Percentiles rank a stretch among this genome's conserved stretches.
Conservation (phyloP, 495 filamentous ascomycete species). For the Aspergillus taichungensis region DNA sequence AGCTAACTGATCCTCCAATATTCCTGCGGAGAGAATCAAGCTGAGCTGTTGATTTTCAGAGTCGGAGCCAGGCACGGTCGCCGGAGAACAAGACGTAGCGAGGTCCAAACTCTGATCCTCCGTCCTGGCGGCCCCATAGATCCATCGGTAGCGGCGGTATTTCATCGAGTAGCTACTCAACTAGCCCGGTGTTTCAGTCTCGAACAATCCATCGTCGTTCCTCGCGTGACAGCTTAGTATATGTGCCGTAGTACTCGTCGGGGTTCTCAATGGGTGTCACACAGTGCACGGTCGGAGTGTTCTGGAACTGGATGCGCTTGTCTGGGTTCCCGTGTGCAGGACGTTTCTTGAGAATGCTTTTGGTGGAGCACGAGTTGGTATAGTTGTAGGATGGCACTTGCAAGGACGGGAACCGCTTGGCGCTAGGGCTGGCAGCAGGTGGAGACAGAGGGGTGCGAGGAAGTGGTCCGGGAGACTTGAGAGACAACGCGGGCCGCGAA, state of each 20-base stretch:
- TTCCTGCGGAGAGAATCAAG: neutral
- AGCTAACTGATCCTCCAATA: neutral
- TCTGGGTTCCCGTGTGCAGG: constrained; percentile 12
- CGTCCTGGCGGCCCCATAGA: neutral
- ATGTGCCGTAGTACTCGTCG: constrained; percentile 45
- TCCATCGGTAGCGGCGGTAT: neutral
- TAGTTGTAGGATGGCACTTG: constrained; percentile 38
- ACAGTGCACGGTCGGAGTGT: constrained; percentile 40
- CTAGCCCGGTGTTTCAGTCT: constrained; percentile 14
- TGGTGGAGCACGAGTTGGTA: constrained; percentile 38
- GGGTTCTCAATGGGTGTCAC: constrained; percentile 44
- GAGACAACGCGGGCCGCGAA: constrained; percentile 28
- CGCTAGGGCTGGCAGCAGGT: constrained; percentile 30
- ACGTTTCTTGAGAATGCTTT: constrained; percentile 46
- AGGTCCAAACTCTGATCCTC: neutral
- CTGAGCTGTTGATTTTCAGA: constrained; percentile 2
- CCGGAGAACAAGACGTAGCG: neutral
- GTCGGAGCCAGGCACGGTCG: neutral
- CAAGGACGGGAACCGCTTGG: constrained; percentile 33
- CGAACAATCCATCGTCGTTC: constrained; percentile 40
- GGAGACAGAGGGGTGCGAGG: constrained; percentile 41
- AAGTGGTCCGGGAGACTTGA: constrained; percentile 36
- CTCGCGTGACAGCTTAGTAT: constrained; percentile 41
- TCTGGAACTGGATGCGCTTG: constrained; percentile 41
- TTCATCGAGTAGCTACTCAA: neutral